Conservation (phyloP, 2,329 filamentous ascomycete species). For the Penicillium hordei region DNA sequence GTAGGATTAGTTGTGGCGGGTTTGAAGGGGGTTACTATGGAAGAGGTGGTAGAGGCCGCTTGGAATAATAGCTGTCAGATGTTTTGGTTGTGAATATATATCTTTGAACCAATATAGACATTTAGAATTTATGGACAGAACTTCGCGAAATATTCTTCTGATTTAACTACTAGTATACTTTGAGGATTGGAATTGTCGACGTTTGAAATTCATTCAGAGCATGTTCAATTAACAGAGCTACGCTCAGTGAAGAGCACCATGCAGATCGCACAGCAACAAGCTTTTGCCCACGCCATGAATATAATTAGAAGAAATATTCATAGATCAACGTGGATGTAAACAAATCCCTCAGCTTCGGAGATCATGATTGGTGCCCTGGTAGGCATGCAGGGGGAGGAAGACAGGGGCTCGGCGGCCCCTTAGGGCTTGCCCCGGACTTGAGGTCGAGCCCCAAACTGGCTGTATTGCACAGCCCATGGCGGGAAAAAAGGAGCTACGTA, state of each 20-base stretch:
- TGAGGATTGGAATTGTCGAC: not conserved
- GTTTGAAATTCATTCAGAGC: not conserved
- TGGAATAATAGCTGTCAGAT: slow-evolving; percentile 40
- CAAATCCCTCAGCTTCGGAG: not conserved
- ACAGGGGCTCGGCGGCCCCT: not conserved
- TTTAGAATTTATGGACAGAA: not conserved
- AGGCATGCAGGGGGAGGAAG: slow-evolving; percentile 3
- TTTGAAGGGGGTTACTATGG: slow-evolving; percentile 45
- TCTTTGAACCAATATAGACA: too few species aligned
- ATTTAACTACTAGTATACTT: not conserved
- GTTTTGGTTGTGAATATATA: slow-evolving; percentile 26
- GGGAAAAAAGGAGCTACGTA: too few species aligned
- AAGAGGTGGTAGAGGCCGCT: slow-evolving; percentile 46
- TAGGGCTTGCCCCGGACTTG: not conserved
- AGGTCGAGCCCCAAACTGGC: not conserved
- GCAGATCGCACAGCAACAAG: not conserved
- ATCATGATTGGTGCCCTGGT: not conserved
- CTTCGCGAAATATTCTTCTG: too few species aligned
- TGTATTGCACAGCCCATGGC: not conserved
- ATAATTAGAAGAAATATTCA: not conserved
- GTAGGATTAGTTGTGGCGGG: slow-evolving; percentile 53
- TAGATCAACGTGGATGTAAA: not conserved
- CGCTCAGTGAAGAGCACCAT: not conserved
- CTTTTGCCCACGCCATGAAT: not conserved
- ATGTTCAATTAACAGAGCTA: not conserved